These are phyloP conservation scores for Arbutus unedo DNA, from an alignment of 148 eudicot genomes.

Conservation along the genomic window DNA sequence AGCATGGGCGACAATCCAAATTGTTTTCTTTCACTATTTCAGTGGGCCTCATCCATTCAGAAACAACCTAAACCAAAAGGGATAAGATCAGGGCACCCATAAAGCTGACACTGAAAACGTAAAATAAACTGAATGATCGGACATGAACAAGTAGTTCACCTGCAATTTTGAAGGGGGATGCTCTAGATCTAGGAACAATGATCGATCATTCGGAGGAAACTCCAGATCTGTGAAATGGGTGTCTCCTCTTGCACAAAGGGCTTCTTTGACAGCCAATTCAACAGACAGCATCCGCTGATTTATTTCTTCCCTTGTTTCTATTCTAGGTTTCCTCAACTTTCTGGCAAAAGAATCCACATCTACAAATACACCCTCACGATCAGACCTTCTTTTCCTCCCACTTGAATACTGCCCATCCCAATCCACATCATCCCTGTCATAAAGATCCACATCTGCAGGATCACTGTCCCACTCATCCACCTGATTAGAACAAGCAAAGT, in stretches of 20 bases:
- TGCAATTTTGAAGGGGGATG: constrained; percentile 79
- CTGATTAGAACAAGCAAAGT: constrained; percentile 34
- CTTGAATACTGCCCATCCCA: constrained; percentile 99
- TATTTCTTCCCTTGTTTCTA: constrained; percentile 84
- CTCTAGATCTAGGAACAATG: constrained; percentile 78
- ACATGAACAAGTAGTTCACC: constrained; percentile 27
- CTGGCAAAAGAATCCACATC: constrained; percentile 91
- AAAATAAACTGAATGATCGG: constrained; percentile 11
- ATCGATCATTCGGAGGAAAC: constrained; percentile 85
- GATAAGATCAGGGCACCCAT: constrained; percentile 10
- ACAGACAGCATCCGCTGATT: constrained; percentile 94
- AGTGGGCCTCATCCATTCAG: constrained; percentile 84
- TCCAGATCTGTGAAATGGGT: constrained; percentile 88
- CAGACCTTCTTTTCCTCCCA: constrained; percentile 89
- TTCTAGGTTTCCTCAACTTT: constrained; percentile 75
- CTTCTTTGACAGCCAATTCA: constrained; percentile 96
- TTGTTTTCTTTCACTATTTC: constrained; percentile 75
- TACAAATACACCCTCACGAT: constrained; percentile 65
- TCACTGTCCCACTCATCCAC: constrained; percentile 99
- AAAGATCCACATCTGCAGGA: constrained; percentile 98
- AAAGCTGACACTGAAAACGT: neutral
- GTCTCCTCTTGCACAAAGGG: constrained; percentile 87
- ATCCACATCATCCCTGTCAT: constrained; percentile 95
- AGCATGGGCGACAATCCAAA: constrained; percentile 68
- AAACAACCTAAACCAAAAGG: constrained; percentile 60